phyloP scores from a whole-genome alignment of 2,329 filamentous ascomycete species.

The Phialophora tarda region DNA sequence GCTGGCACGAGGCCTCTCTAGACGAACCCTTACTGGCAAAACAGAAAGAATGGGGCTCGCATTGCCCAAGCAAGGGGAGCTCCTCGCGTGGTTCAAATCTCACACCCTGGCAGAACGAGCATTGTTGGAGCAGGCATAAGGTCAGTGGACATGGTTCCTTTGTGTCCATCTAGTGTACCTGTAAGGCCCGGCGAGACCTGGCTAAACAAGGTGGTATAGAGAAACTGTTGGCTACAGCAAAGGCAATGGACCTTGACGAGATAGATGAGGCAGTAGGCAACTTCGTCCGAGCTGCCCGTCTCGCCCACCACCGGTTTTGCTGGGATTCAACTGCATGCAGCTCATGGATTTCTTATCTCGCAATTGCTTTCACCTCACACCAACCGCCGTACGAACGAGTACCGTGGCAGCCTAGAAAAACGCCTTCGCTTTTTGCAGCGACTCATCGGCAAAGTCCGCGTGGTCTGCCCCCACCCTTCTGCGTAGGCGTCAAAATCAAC shows the following conservation, averaged over 20 bases:
- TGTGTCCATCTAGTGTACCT: not conserved
- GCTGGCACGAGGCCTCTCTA: not conserved
- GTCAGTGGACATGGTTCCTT: not conserved
- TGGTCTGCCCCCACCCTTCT: slow-evolving; percentile 51
- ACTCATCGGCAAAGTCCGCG: not conserved
- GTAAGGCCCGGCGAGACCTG: not conserved
- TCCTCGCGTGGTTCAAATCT: not conserved
- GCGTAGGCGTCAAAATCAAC: slow-evolving; percentile 59
- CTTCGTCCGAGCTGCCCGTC: not conserved
- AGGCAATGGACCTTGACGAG: not conserved
- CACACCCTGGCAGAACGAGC: slow-evolving; percentile 1
- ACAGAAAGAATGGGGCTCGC: not conserved
- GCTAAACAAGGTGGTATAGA: not conserved
- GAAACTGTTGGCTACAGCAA: not conserved
- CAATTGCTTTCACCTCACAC: slow-evolving; percentile 48
- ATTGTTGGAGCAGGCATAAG: not conserved
- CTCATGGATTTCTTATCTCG: slow-evolving; percentile 58
- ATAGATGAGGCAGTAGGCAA: not conserved
- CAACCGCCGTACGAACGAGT: slow-evolving; percentile 56
- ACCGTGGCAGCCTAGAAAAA: slow-evolving; percentile 52
- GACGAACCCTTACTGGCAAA: not conserved
- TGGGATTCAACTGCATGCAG: slow-evolving; percentile 61
- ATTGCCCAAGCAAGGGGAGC: not conserved
- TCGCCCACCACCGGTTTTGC: slow-evolving; percentile 52
- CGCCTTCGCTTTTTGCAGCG: not conserved